A percentile compares a stretch with the other conserved stretches of the same genome.
These are phyloP conservation scores for Omphalotus olearius DNA, from an alignment of 1,284 basidiomycete genomes.

Conservation along the genomic window DNA sequence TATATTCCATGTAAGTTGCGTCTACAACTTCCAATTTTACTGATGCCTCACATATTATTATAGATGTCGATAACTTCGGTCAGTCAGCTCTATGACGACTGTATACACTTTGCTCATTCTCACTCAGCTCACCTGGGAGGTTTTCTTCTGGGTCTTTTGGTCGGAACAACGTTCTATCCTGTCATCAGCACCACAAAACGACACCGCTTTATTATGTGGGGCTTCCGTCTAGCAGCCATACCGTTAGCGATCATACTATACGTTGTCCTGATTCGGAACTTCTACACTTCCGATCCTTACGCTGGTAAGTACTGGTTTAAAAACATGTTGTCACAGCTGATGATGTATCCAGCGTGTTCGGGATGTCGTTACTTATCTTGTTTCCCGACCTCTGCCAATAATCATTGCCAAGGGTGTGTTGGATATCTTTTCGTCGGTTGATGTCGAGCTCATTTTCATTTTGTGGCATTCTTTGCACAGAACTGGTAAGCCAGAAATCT, in stretches of 20 bases:
- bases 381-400: constrained; percentile 74
- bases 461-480: constrained; percentile 22
- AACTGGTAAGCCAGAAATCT: constrained; percentile 27
- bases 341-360: constrained; percentile 58
- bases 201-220: constrained; percentile 76
- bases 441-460: constrained; percentile 2
- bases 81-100: constrained; percentile 18
- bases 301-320: constrained; percentile 53
- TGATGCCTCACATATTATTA: constrained; percentile 6
- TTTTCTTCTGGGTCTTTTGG: constrained; percentile 69
- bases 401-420: constrained; percentile 68
- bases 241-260: constrained; percentile 78
- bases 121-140: constrained; percentile 69
- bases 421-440: constrained; percentile 15
- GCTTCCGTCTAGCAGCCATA: constrained; percentile 68
- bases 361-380: constrained; percentile 91
- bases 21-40: constrained; percentile 1
- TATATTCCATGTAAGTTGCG: constrained; percentile 70
- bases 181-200: constrained; percentile 77
- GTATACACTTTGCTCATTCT: constrained; percentile 6
- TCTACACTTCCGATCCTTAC: constrained; percentile 83
- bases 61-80: constrained; percentile 81
- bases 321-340: constrained; percentile 37
- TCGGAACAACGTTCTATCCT: constrained; percentile 82
- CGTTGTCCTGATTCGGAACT: constrained; percentile 82